These are phyloP conservation scores for Dissoconium aciculare DNA, from an alignment of 2,329 filamentous ascomycete genomes.

Conservation along the genomic window DNA sequence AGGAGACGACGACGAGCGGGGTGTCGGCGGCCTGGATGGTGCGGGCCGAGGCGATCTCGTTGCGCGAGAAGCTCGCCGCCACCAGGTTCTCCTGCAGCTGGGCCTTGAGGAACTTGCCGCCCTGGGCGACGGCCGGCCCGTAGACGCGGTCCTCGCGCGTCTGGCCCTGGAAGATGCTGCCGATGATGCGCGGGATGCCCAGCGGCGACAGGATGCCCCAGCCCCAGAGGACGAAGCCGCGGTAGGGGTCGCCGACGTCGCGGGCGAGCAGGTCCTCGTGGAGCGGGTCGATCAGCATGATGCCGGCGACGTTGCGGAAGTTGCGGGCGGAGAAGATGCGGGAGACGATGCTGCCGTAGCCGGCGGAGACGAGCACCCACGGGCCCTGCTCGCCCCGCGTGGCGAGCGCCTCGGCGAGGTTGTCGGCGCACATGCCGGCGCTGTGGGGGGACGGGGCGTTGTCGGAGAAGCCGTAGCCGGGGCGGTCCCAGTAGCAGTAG, in stretches of 20 bases:
- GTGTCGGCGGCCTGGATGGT: constrained; percentile 65
- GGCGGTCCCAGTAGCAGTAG: constrained; percentile 92
- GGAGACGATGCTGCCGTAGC: constrained; percentile 75
- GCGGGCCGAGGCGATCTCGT: constrained; percentile 63
- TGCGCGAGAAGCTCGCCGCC: constrained; percentile 66
- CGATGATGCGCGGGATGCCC: constrained; percentile 64
- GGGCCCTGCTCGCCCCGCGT: constrained; percentile 69
- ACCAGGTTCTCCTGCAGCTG: constrained; percentile 88
- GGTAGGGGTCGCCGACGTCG: constrained; percentile 48
- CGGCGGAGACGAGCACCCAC: constrained; percentile 76
- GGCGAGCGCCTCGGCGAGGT: constrained; percentile 71
- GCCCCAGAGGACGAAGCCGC: constrained; percentile 76
- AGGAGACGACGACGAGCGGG: constrained; percentile 68
- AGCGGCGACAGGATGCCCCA: constrained; percentile 76
- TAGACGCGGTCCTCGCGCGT: constrained; percentile 72
- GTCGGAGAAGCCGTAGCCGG: constrained; percentile 77
- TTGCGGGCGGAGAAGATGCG: constrained; percentile 84
- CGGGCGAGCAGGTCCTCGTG: constrained; percentile 71
- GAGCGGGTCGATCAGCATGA: constrained; percentile 74
- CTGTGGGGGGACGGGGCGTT: constrained; percentile 88
- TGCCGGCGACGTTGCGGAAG: constrained; percentile 54
- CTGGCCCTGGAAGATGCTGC: constrained; percentile 68
- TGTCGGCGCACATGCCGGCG: constrained; percentile 82
- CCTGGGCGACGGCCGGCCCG: constrained; percentile 63
- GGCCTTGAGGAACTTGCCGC: constrained; percentile 72